Percentiles rank a stretch among this genome's conserved stretches.
Evolutionary conservation across 306 rosid genomes (phyloP).

Genomic region (Canavalia ensiformis): DNA sequence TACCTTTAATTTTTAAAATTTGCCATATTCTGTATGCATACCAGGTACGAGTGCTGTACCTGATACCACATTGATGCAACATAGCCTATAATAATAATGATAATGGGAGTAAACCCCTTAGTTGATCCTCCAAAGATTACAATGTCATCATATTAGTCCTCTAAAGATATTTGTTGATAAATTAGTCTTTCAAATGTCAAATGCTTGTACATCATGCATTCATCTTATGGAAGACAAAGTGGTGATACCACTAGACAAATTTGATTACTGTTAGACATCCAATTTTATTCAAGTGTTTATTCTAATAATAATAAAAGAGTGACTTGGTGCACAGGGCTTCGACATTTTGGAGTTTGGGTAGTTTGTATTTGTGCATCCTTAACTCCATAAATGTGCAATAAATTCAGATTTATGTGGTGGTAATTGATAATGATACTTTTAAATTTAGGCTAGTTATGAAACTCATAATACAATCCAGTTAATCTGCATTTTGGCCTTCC

Average conservation of each 20-base stretch:
- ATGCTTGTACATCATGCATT: too few relatives aligned
- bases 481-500: background rate
- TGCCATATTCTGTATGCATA: too few relatives aligned
- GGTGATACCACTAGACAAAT: background rate
- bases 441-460: constrained; percentile 5
- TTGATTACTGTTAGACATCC: background rate
- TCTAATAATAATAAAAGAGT: background rate
- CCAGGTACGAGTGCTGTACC: too few relatives aligned
- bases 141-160: background rate
- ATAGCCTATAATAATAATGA: too few relatives aligned
- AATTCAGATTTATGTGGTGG: background rate
- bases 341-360: background rate
- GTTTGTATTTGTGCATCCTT: constrained; percentile 8
- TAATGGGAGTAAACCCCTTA: too few relatives aligned
- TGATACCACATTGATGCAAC: too few relatives aligned
- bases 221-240: background rate
- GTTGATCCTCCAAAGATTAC: too few relatives aligned
- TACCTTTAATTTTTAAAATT: too few relatives aligned
- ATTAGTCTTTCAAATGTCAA: too few relatives aligned
- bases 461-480: background rate
- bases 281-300: background rate
- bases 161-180: too few relatives aligned
- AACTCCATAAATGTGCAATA: constrained; percentile 3
- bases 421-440: constrained; percentile 8
- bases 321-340: background rate